Percentiles rank a stretch among this genome's conserved stretches.
phyloP scores from a whole-genome alignment of 768 basidiomycete genomes.

The Gymnopilus junonius region DNA sequence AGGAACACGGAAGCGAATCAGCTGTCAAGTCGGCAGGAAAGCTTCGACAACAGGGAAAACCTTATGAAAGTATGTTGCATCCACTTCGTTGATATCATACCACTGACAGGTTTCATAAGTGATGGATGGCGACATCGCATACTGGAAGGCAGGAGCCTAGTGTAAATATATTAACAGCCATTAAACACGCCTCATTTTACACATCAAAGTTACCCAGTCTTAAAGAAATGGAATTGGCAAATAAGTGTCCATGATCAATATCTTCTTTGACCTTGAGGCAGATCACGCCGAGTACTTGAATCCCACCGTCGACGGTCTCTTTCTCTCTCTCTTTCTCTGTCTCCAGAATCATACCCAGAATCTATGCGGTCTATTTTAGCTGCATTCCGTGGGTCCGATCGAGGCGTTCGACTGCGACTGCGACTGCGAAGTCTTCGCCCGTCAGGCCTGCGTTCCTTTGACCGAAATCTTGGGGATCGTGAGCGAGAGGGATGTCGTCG shows the following conservation, averaged over 20 bases:
- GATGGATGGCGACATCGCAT: slow-evolving; percentile 89
- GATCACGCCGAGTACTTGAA: slow-evolving; percentile 44
- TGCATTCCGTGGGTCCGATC: slow-evolving; percentile 17
- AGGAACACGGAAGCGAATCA: slow-evolving; percentile 87
- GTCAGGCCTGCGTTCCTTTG: slow-evolving; percentile 29
- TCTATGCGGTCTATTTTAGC: slow-evolving; percentile 3
- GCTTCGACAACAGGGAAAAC: slow-evolving; percentile 94
- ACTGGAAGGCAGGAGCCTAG: slow-evolving; percentile 82
- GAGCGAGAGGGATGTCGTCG: slow-evolving; percentile 26
- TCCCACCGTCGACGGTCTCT: slow-evolving; percentile 57
- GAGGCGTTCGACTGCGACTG: slow-evolving; percentile 34
- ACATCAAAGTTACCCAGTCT: not conserved
- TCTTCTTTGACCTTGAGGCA: slow-evolving; percentile 19
- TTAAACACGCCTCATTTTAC: not conserved
- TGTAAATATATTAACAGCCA: not conserved
- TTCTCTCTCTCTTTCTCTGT: slow-evolving; percentile 30
- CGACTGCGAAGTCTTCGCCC: slow-evolving; percentile 26
- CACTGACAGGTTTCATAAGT: slow-evolving; percentile 43
- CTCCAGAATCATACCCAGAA: slow-evolving; percentile 23
- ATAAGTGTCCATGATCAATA: slow-evolving; percentile 9
- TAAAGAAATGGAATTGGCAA: not conserved
- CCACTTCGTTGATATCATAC: not conserved
- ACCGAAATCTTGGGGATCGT: slow-evolving; percentile 31
- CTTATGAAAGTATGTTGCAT: slow-evolving; percentile 81
- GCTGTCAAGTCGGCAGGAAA: slow-evolving; percentile 96